These are phyloP conservation scores for Phialophora verrucosa DNA, from an alignment of 2,329 filamentous ascomycete genomes.

Conservation along the genomic window DNA sequence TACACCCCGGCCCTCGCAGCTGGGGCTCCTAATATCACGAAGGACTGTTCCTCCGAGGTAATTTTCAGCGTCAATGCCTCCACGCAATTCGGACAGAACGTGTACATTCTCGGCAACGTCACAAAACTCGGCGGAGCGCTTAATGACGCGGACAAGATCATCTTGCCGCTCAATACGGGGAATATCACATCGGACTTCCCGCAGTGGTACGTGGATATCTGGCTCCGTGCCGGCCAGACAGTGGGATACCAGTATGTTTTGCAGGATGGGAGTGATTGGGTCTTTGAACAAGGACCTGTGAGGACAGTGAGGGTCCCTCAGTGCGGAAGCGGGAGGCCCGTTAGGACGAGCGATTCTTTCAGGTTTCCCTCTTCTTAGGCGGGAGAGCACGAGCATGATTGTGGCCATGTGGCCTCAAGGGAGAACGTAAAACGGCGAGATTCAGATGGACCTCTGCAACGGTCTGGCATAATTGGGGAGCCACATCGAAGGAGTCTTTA, in stretches of 20 bases:
- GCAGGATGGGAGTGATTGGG: slow-evolving; percentile 57
- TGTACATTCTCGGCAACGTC: slow-evolving; percentile 69
- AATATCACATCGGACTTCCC: slow-evolving; percentile 28
- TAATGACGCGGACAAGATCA: slow-evolving; percentile 18
- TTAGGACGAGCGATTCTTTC: slow-evolving; percentile 21
- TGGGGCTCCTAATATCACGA: slow-evolving; percentile 30
- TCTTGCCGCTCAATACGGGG: slow-evolving; percentile 26
- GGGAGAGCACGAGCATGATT: not conserved
- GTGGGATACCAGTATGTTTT: slow-evolving; percentile 74
- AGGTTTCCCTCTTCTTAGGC: slow-evolving; percentile 22
- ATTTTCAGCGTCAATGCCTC: slow-evolving; percentile 33
- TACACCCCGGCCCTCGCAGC: slow-evolving; percentile 37
- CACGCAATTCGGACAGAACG: slow-evolving; percentile 56
- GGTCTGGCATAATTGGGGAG: not conserved
- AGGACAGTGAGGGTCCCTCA: slow-evolving; percentile 15
- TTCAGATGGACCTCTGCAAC: not conserved
- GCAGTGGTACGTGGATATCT: slow-evolving; percentile 64
- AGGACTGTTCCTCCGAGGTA: slow-evolving; percentile 30
- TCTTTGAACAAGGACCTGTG: slow-evolving; percentile 26
- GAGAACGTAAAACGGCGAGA: not conserved
- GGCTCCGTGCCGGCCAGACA: slow-evolving; percentile 60
- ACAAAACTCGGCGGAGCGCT: slow-evolving; percentile 58
- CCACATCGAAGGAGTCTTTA: not conserved
- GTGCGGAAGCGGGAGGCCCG: slow-evolving; percentile 23
- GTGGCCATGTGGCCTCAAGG: not conserved